Evolutionary conservation across 2,329 filamentous ascomycete species (phyloP).

Genomic region (Curvularia sp.): DNA sequence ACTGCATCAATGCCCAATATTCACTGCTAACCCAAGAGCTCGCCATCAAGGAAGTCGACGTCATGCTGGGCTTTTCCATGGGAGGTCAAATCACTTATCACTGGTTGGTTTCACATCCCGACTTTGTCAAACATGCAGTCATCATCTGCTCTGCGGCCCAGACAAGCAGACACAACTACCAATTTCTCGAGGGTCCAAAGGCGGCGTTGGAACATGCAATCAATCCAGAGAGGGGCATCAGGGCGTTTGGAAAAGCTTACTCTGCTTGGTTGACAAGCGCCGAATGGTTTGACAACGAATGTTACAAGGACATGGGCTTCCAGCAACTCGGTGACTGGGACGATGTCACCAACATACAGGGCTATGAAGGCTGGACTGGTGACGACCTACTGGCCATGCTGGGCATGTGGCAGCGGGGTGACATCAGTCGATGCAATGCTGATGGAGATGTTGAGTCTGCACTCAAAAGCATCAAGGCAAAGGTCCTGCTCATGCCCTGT

Average conservation of each 20-base stretch:
- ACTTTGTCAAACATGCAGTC: conserved; percentile 54
- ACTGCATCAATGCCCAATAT: conserved; percentile 62
- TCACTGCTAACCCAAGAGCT: conserved; percentile 53
- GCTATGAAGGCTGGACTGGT: conserved; percentile 41
- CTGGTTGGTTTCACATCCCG: conserved; percentile 59
- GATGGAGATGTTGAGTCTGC: conserved; percentile 40
- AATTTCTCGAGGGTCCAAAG: conserved; percentile 63
- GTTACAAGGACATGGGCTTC: conserved; percentile 48
- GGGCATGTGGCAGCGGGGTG: conserved; percentile 54
- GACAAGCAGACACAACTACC: conserved; percentile 62
- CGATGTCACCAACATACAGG: conserved; percentile 31
- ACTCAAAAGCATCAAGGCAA: conserved; percentile 48
- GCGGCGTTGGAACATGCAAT: conserved; percentile 55
- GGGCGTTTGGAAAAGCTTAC: conserved; percentile 52
- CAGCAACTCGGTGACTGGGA: conserved; percentile 35
- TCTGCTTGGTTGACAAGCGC: conserved; percentile 53
- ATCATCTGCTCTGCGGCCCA: conserved; percentile 61
- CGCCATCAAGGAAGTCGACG: conserved; percentile 54
- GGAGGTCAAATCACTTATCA: conserved; percentile 63
- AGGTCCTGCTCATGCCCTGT: conserved; percentile 51
- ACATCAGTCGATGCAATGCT: conserved; percentile 45
- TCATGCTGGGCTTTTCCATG: conserved; percentile 65
- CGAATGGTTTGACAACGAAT: conserved; percentile 52
- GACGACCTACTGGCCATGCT: conserved; percentile 51
- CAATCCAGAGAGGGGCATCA: conserved; percentile 48